Percentiles rank a stretch among this genome's conserved stretches.
These are phyloP conservation scores for Goffeauzyma gilvescens DNA, from an alignment of 768 basidiomycete species.

Conservation along the genomic window DNA sequence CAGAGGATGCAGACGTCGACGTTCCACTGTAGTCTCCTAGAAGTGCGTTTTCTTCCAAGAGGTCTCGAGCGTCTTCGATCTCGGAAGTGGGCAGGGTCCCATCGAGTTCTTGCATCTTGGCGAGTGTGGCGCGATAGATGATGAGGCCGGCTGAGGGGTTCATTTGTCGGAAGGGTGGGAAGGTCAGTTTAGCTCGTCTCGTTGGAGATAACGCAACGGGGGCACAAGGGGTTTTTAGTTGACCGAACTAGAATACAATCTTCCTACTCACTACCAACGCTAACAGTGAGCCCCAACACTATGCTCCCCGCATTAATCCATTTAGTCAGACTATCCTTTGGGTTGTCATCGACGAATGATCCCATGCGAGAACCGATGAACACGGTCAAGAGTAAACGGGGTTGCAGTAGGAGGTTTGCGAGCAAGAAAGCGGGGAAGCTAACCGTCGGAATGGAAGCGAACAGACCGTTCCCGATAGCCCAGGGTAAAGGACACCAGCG, in stretches of 20 bases:
- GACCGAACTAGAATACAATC: too few species aligned
- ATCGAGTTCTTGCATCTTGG: conserved; percentile 24
- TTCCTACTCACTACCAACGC: conserved; percentile 5
- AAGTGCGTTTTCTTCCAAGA: conserved; percentile 22
- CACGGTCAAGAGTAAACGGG: conserved; percentile 26
- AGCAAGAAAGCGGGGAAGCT: conserved; percentile 26
- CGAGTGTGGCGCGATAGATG: conserved; percentile 27
- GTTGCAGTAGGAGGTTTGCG: conserved; percentile 25
- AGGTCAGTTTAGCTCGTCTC: too few species aligned
- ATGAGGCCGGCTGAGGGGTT: conserved; percentile 20
- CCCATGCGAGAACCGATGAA: conserved; percentile 31
- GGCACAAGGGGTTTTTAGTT: too few species aligned
- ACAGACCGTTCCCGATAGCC: conserved; percentile 29
- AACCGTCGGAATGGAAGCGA: conserved; percentile 30
- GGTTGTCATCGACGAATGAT: conserved; percentile 16
- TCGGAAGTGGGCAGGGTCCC: conserved; percentile 7
- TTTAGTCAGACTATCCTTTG: conserved; percentile 19
- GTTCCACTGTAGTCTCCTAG: conserved; percentile 20
- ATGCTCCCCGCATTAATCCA: conserved; percentile 30
- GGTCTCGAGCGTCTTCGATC: conserved; percentile 20
- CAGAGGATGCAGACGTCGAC: too few species aligned
- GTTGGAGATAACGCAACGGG: too few species aligned
- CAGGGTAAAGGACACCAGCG: conserved; percentile 30
- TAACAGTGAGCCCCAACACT: conserved; percentile 13
- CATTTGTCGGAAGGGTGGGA: too few species aligned